Conservation (phyloP, 805 yeast species). For the Ogataea nitratoaversa region DNA sequence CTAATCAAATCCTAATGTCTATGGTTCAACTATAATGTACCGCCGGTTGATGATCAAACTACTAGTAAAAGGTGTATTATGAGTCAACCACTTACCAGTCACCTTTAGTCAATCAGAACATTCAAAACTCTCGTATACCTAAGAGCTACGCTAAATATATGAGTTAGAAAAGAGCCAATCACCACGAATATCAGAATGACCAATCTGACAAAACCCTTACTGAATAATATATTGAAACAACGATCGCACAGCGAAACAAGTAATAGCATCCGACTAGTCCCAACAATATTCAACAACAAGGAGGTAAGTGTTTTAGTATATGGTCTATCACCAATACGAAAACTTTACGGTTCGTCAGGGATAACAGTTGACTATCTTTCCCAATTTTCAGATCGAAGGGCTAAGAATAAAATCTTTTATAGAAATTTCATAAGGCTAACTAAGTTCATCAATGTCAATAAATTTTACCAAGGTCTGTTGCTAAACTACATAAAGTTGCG, state of each 20-base stretch:
- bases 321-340: constrained; percentile 12
- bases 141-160: neutral
- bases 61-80: too few relatives aligned
- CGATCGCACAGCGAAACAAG: neutral
- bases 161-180: neutral
- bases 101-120: too few relatives aligned
- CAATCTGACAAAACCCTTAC: neutral
- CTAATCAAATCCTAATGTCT: too few relatives aligned
- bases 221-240: neutral
- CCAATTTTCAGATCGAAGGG: constrained; percentile 2
- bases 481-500: constrained; percentile 14
- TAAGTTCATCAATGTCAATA: constrained; percentile 8
- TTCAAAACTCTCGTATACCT: too few relatives aligned
- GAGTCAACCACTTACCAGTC: too few relatives aligned
- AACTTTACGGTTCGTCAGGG: constrained; percentile 21
- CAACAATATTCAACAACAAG: neutral
- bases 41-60: too few relatives aligned
- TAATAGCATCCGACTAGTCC: too few relatives aligned
- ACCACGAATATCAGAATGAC: neutral
- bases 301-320: constrained; percentile 2
- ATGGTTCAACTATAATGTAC: too few relatives aligned
- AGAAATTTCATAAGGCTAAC: constrained; percentile 18
- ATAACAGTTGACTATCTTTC: constrained; percentile 11
- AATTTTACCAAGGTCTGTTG: constrained; percentile 6
- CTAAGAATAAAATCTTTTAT: constrained; percentile 14